These are phyloP conservation scores for Quercus glauca DNA, from an alignment of 306 rosid genomes.

Conservation along the genomic window DNA sequence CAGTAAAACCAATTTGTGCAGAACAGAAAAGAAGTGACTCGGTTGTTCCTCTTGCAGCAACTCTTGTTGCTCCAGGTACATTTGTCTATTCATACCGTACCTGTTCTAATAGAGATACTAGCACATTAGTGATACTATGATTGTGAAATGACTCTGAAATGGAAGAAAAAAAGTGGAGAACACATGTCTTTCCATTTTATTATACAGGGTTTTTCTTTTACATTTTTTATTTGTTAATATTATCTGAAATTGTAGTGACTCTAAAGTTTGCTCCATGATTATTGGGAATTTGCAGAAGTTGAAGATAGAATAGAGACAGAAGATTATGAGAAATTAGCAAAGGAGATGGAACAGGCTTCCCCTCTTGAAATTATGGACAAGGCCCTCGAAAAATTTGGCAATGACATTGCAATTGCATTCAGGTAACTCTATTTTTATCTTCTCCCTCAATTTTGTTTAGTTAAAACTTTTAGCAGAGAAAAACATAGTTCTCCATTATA, in stretches of 20 bases:
- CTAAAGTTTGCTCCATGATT: background rate
- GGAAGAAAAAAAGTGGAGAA: background rate
- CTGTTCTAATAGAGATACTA: background rate
- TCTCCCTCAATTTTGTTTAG: background rate
- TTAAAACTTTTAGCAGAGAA: background rate
- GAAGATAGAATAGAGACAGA: slow-evolving; percentile 43
- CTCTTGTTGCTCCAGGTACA: slow-evolving; percentile 47
- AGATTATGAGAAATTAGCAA: slow-evolving; percentile 46
- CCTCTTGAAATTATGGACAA: slow-evolving; percentile 78
- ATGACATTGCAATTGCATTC: slow-evolving; percentile 84
- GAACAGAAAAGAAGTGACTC: slow-evolving; percentile 46
- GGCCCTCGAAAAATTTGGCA: slow-evolving; percentile 71
- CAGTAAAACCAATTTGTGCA: slow-evolving; percentile 41
- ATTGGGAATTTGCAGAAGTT: slow-evolving; percentile 50
- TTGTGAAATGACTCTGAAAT: background rate
- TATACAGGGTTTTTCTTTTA: background rate
- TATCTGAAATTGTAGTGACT: background rate
- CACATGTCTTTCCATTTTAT: background rate
- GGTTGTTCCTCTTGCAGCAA: slow-evolving; percentile 47
- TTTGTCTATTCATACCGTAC: background rate
- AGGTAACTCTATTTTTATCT: slow-evolving; percentile 38
- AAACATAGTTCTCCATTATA: background rate
- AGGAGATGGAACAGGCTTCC: slow-evolving; percentile 58
- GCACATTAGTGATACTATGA: background rate
- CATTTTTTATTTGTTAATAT: background rate